Base-by-base conservation (phyloP, 805 yeast species). In the Wickerhamiella sergipiensis region DNA sequence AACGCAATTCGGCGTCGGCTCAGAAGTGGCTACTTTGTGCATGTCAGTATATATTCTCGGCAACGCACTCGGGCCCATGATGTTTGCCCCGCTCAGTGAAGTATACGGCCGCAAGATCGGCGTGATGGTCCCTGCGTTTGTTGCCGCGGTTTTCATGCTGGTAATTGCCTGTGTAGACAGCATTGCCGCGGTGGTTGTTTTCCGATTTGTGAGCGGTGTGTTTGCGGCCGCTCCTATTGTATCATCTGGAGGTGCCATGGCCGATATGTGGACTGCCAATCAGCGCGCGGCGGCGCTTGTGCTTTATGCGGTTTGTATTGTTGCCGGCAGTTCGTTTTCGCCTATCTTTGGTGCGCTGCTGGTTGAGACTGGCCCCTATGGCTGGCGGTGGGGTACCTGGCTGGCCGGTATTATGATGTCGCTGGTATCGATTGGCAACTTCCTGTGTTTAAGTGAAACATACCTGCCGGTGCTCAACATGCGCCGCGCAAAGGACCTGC, bases 181-280 rank as follows among this genome's bases (percentile, higher is more conserved):
- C 10, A 49, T 77, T 17, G 70, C 74, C 46, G 61, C 63, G 12
- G 52, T 57, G 7, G 31, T 53, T 22, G 61, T 60, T 69, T 60
- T 83, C 77, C 9, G 77, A 73, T 60, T 75, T 72, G 2, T 80
- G 74, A 69, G 83, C 78, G 57, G 70, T 78, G 54, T 81, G 51
- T 69, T 77, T 58, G 79, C 82, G 2, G 79, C 81, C 4, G 81
- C 83, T 2, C 81, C 83, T 0, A 69, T 80, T 45, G 83, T 77
- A n/a, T 76, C 77, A 21, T 61, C 77, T 3, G 84, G 85, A 8
- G 85, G 83, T 26, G 74, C 73, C 10, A 64, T 79, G 65, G 79
- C 83, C 2, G 85, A 80, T 62, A 63, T 80, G 48, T 80, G 74
- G 68, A 55, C 62, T 12, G 77, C 81, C 1, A 64, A 68, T 29